Base-by-base conservation (phyloP, 2,329 filamentous ascomycete species). In the Ramularia endophylla region DNA sequence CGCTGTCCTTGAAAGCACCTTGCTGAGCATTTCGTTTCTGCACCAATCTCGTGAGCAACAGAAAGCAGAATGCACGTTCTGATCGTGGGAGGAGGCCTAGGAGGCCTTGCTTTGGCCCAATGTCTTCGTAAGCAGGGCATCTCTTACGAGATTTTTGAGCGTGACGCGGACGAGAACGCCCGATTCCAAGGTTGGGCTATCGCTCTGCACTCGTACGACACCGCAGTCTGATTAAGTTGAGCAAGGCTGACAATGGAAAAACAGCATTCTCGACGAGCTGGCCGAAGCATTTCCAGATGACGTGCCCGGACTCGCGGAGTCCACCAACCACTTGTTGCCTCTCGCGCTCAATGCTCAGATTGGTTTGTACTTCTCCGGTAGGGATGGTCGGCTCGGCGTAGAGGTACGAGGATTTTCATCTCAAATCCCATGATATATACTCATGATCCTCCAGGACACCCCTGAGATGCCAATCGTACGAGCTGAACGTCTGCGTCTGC, bases 61-160 rank as follows among this genome's bases (percentile, higher is more conserved):
- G 22, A 6, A 6, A 25, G 22, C 22, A 25, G 22, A 22, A 43
- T 19, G 30, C 46, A 34, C 17, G 41, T 50, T n/a, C 34, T 50
- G 17, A 53, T 56, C 40, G 42, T 50, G 3, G 53, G 53, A 2
- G 53, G 51, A 5, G 52, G 52, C 6, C 44, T 55, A 11, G 46
- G 43, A 31, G 54, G 54, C 3, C 45, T 57, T 2, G 40, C 37
- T 11, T 42, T 57, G 9, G 54, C 53, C 2, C 54, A 56, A 32
- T 47, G 40, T 12, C 41, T 57, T 4, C 40, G 44, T 16, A 53
- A 53, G 30, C 40, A 46, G 15, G 39, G 43, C 25, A 52, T 57
- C 22, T 29, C 42, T 1, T 51, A 46, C 35, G 38, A 31, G 13
- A 36, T 55, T 4, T 55, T 53, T 31, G 52, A 55, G 35, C 39